Percentiles rank a stretch among this genome's conserved stretches.
Conservation (phyloP, 2,329 filamentous ascomycete species). For the Seiridium cupressi region DNA sequence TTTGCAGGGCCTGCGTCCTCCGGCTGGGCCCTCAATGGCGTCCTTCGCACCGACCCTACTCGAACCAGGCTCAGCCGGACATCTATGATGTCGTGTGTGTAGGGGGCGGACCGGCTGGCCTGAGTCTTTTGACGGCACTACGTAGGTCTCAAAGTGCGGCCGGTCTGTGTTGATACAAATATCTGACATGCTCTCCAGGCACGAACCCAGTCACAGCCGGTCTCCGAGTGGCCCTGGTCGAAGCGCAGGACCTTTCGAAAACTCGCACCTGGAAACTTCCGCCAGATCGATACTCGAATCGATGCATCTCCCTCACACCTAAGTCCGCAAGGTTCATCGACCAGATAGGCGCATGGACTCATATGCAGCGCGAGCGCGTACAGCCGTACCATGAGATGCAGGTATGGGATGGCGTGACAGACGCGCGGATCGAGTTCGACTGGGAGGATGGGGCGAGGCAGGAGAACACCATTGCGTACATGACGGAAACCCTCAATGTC, state of each 20-base stretch:
- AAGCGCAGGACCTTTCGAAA: slow-evolving; percentile 80
- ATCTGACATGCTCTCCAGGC: slow-evolving; percentile 45
- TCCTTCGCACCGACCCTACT: slow-evolving; percentile 32
- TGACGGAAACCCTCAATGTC: slow-evolving; percentile 93
- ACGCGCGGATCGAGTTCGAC: slow-evolving; percentile 85
- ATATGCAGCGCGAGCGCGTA: slow-evolving; percentile 70
- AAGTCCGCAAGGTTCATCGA: slow-evolving; percentile 81
- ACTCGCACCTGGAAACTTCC: slow-evolving; percentile 65
- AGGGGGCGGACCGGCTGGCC: slow-evolving; percentile 83
- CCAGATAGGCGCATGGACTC: slow-evolving; percentile 80
- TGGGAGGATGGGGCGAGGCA: slow-evolving; percentile 47
- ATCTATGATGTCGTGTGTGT: slow-evolving; percentile 94
- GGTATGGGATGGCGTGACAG: slow-evolving; percentile 94
- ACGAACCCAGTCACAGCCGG: slow-evolving; percentile 72
- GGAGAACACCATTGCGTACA: slow-evolving; percentile 77
- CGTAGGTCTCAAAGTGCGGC: slow-evolving; percentile 49
- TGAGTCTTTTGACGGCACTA: slow-evolving; percentile 77
- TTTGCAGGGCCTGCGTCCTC: slow-evolving; percentile 48
- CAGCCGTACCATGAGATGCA: slow-evolving; percentile 96
- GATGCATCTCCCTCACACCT: slow-evolving; percentile 92
- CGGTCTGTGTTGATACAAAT: not conserved
- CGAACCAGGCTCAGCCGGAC: slow-evolving; percentile 52
- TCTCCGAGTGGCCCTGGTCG: slow-evolving; percentile 83
- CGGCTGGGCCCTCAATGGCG: slow-evolving; percentile 32
- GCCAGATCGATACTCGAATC: slow-evolving; percentile 77